These are phyloP conservation scores for Saturnispora serradocipensis DNA, from an alignment of 805 yeast genomes.

Conservation along the genomic window DNA sequence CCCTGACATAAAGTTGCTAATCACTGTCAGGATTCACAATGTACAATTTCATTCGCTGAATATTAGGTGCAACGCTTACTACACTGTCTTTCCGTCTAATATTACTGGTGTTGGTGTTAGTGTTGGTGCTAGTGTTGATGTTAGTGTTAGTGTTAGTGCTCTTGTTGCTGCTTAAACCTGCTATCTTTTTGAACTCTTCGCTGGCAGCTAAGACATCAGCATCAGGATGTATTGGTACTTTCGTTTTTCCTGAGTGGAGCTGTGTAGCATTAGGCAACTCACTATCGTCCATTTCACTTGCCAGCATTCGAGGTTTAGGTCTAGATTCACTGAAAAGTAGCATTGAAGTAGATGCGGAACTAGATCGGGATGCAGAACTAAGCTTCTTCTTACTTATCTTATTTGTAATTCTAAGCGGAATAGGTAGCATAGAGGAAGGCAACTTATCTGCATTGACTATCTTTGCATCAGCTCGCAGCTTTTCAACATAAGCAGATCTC, in stretches of 20 bases:
- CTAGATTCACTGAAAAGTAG: constrained; percentile 24
- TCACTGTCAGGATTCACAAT: constrained; percentile 54
- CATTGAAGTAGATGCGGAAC: not conserved
- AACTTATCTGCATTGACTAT: constrained; percentile 2
- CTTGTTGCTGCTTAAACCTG: not conserved
- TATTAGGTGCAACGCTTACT: constrained; percentile 11
- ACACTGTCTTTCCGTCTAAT: constrained; percentile 20
- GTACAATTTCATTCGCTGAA: constrained; percentile 25
- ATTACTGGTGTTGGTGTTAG: constrained; percentile 5
- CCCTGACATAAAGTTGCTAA: constrained; percentile 11
- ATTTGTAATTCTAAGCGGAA: not conserved
- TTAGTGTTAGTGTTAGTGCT: constrained; percentile 9
- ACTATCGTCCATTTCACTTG: constrained; percentile 66
- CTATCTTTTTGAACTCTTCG: constrained; percentile 22
- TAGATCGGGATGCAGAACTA: not conserved
- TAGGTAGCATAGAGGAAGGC: constrained; percentile 1
- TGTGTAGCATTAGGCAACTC: constrained; percentile 33
- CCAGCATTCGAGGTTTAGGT: constrained; percentile 60
- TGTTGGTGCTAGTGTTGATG: not conserved
- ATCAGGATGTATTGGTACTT: constrained; percentile 26
- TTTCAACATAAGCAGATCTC: constrained; percentile 39
- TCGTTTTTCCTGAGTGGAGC: constrained; percentile 23
- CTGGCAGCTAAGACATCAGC: constrained; percentile 26
- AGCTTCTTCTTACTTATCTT: not conserved
- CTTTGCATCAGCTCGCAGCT: constrained; percentile 8